Percentiles rank a stretch among this genome's conserved stretches.
phyloP scores from a whole-genome alignment of 1,139 yeast species.

The Hansenula anomala region DNA sequence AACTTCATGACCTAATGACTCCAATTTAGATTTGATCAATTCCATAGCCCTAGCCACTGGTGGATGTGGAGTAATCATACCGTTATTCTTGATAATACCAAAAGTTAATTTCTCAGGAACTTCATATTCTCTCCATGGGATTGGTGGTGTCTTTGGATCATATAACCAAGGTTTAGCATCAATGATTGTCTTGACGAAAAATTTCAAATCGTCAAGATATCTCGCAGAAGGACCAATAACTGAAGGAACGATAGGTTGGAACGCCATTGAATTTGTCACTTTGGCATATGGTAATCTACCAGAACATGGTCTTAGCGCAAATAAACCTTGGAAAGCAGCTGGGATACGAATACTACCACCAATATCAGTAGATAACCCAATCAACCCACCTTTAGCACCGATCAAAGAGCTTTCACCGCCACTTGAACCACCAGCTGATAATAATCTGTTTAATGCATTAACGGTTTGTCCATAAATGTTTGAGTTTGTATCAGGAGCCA shows the following conservation, averaged over 20 bases:
- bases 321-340: constrained; percentile 46
- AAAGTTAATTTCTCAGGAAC: constrained; percentile 41
- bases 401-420: constrained; percentile 48
- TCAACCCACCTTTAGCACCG: constrained; percentile 49
- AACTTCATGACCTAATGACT: constrained; percentile 53
- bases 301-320: constrained; percentile 49
- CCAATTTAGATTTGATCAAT: constrained; percentile 38
- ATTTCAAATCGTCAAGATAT: constrained; percentile 59
- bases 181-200: constrained; percentile 51
- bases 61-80: constrained; percentile 50
- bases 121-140: constrained; percentile 57
- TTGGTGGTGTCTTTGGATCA: constrained; percentile 50
- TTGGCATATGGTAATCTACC: constrained; percentile 47
- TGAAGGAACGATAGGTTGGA: constrained; percentile 46
- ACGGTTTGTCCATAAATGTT: constrained; percentile 42
- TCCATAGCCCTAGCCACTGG: constrained; percentile 57
- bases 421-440: constrained; percentile 49
- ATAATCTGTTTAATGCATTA: constrained; percentile 38
- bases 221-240: constrained; percentile 58
- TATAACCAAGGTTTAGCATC: constrained; percentile 61
- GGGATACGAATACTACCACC: constrained; percentile 63
- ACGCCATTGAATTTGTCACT: constrained; percentile 39
- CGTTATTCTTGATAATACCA: constrained; percentile 37
- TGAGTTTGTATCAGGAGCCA: constrained; percentile 40
- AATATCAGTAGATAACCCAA: constrained; percentile 61